Base-by-base conservation (phyloP, 176 grass and related monocot genomes). In the Leersia perrieri region DNA sequence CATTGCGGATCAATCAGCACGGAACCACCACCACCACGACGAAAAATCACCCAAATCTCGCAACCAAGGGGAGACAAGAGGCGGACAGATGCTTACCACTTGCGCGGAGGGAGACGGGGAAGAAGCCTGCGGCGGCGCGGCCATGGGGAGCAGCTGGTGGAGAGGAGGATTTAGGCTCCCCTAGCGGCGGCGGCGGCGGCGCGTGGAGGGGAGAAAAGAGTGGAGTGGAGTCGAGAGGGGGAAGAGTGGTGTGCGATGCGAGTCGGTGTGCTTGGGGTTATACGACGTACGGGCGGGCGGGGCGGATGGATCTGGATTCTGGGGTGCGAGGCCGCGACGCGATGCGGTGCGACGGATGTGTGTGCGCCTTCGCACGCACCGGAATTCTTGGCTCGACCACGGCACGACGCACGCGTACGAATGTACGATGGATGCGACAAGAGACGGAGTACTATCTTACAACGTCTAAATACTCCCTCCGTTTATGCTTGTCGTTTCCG, bases 61-160 rank as follows among this genome's bases (percentile, higher is more conserved):
- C 7, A 23, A 23, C 20, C 20, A 58, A 6, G 20, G 1, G 3
- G 53, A 58, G 53, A 11, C 7, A 58, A 3, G 33, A 66, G 22
- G 12, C 11, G 67, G 12, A 84, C n/a, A 33, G 41, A 58, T 33
- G 63, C 75, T 90, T 83, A 97, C 94, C 94, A 94, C 84, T 85
- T 97, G 87, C 13, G 94, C 94, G 15, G 94, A 63, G 13, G 89
- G 89, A 29, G 74, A 34, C 38, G 87, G 74, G 57, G 60, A 64
- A 26, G 75, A n/a, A n/a, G n/a, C n/a, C n/a, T n/a, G 30, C 86
- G 81, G 84, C 70, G 75, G 89, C 44, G 91, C 71, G 41, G 84
- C 91, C 94, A 97, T 97, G 83, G 62, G 26, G 40, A 11, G 20
- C 66, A 12, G 66, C 68, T 74, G 63, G 42, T 18, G 28, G 14